A percentile compares a stretch with the other conserved stretches of the same genome.
Evolutionary conservation across 306 rosid species (phyloP).

Genomic region (Gillenia trifoliata): DNA sequence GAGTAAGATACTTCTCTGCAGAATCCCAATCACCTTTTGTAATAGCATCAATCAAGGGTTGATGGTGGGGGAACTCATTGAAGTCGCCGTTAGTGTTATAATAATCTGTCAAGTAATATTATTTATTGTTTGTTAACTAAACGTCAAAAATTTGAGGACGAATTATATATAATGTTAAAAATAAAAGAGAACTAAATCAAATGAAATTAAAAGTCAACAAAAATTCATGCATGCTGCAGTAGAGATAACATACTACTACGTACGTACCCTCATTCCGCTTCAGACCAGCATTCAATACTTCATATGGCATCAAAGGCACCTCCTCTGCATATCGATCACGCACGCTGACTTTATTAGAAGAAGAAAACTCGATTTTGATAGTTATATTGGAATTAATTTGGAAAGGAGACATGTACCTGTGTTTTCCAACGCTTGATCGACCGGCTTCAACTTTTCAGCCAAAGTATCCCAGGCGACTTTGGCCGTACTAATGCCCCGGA

Average conservation of each 20-base stretch:
- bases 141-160: not conserved
- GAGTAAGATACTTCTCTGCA: not conserved
- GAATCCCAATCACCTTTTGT: not conserved
- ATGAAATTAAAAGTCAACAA: too few species aligned
- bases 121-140: not conserved
- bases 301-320: not conserved
- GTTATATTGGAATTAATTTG: not conserved
- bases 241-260: not conserved
- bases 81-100: not conserved
- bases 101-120: not conserved
- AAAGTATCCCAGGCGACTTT: not conserved
- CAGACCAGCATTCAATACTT: not conserved
- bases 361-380: not conserved
- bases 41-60: not conserved
- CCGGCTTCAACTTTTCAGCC: not conserved
- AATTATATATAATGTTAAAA: not conserved
- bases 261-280: not conserved
- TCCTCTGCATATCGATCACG: not conserved
- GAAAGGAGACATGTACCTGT: not conserved
- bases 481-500: not conserved
- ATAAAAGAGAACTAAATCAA: not conserved
- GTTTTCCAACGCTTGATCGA: not conserved
- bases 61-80: not conserved
- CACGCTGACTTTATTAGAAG: not conserved
- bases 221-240: not conserved